Conservation (phyloP, 257 asterid genomes). For the Solanum sparsipilum region DNA sequence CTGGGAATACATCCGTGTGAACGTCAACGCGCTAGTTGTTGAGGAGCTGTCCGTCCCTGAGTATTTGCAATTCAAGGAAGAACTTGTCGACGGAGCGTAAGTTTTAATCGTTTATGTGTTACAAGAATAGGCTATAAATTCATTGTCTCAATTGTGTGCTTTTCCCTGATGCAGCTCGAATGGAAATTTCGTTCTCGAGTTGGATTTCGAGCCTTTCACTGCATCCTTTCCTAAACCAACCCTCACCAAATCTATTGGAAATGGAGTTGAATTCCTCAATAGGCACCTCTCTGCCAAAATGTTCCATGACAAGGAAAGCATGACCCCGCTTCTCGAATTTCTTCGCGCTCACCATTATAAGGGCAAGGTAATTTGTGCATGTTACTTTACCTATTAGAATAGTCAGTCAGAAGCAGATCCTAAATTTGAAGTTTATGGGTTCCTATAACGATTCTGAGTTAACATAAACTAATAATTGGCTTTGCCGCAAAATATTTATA, state of each 20-base stretch:
- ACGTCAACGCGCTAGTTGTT: constrained; percentile 48
- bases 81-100: constrained; percentile 75
- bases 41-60: constrained; percentile 83
- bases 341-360: constrained; percentile 67
- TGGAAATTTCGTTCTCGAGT: constrained; percentile 82
- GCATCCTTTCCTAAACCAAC: constrained; percentile 92
- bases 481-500: too few relatives aligned
- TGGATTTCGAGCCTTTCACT: constrained; percentile 89
- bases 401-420: background rate
- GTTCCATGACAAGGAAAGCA: constrained; percentile 92
- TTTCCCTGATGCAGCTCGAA: constrained; percentile 37
- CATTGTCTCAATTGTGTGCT: background rate
- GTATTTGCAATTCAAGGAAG: constrained; percentile 80
- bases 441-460: background rate
- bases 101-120: background rate
- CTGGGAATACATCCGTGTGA: constrained; percentile 79
- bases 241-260: constrained; percentile 90
- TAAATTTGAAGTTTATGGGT: background rate
- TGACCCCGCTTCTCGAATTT: constrained; percentile 90
- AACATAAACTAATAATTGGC: background rate
- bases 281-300: constrained; percentile 91
- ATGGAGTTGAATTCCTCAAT: constrained; percentile 96
- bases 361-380: constrained; percentile 48
- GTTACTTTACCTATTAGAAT: background rate
- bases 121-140: background rate